Evolutionary conservation across 352 stramenopile species (phyloP).

Genomic region (Blastocystis sp.): DNA sequence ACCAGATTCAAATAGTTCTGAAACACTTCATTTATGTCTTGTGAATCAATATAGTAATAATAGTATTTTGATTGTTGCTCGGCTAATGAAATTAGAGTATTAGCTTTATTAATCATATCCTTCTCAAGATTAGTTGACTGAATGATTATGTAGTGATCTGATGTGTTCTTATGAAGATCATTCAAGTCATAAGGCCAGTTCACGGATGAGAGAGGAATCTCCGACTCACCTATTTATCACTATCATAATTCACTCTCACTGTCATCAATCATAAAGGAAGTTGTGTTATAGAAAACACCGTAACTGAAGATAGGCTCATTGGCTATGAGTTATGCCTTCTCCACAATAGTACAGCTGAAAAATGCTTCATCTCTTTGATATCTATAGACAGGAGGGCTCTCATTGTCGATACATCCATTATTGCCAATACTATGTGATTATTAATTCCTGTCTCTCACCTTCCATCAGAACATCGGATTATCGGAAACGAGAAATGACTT

Average conservation of each 20-base stretch:
- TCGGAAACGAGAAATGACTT: no score
- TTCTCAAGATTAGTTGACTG: background rate
- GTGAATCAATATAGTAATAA: background rate
- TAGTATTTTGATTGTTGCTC: background rate
- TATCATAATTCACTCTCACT: background rate
- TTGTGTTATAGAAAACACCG: background rate
- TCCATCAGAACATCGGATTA: background rate
- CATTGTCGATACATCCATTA: slow-evolving; percentile 16
- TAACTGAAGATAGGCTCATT: background rate
- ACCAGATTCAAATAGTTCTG: background rate
- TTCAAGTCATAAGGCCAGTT: background rate
- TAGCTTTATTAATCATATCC: background rate
- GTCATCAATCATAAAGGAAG: background rate
- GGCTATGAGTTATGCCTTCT: background rate
- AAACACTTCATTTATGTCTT: background rate
- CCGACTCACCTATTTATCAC: background rate
- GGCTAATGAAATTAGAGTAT: background rate
- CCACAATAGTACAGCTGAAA: background rate
- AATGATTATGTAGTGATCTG: background rate
- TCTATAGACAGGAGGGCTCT: background rate
- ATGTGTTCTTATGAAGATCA: background rate
- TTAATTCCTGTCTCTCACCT: background rate
- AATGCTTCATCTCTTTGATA: background rate
- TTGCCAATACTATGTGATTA: no score
- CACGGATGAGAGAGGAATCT: background rate